Evolutionary conservation across 345 rosid species (phyloP), one percentile per base, ranked within the genome.

Genomic region (Noccaea bulbosa): DNA sequence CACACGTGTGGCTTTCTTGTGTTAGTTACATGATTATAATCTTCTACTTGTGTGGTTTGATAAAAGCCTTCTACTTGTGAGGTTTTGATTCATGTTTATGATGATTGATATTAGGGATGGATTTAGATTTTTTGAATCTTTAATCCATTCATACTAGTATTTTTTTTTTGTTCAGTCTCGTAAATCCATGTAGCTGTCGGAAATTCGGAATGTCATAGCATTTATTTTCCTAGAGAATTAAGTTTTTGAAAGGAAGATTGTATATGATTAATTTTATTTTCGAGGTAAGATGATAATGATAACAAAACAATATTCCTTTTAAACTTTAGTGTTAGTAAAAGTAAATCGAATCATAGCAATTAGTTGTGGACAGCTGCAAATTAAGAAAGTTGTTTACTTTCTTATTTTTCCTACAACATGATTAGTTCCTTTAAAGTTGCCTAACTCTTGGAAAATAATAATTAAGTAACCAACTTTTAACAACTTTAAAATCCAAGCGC

Each of bases 341-440:
- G 66, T 33, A 38, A n/a, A 47, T 63, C 33, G 63, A 74, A 74
- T 67, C 20, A 60, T 67, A 37, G 15, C 27, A 48, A 57, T 49
- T 67, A 44, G 73, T 68, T 62, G 73, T 67, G 8, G 63, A 74
- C 78, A 74, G 78, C 78, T 61, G 45, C 37, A 6, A 52, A 11
- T 52, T 44, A 46, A 45, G 30, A 35, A 74, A 67, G 64, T 61
- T 22, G 14, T 53, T 67, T 74, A 12, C 73, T 74, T 74, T 74
- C 61, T 45, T 60, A 12, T 5, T 65, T 38, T 9, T 48, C 34
- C 5, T 65, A 39, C 30, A 4, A 27, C 58, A 11, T 63, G 53
- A 50, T 66, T 43, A 1, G 54, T 51, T 50, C 8, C 50, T 12
- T 32, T 56, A 38, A 48, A 65, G 59, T 37, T 72, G 66, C 51